Evolutionary conservation across 257 asterid genomes (phyloP).

Genomic region (Nicotiana tomentosiformis): DNA sequence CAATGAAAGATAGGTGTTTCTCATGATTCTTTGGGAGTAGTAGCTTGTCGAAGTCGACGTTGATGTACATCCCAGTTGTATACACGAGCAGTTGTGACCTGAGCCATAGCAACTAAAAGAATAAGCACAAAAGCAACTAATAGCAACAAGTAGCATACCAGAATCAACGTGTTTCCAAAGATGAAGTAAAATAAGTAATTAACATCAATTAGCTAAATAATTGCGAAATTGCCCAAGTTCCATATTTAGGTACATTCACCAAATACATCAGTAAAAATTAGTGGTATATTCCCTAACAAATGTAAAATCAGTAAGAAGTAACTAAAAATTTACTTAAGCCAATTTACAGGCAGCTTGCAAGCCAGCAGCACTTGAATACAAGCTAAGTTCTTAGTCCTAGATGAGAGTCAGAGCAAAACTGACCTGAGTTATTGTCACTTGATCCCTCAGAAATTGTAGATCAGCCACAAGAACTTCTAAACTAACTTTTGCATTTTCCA

Average conservation of each 20-base stretch:
- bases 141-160: neutral
- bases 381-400: neutral
- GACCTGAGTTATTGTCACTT: constrained; percentile 92
- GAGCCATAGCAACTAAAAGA: constrained; percentile 14
- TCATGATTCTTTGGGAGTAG: constrained; percentile 36
- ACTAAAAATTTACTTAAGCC: neutral
- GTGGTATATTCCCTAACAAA: neutral
- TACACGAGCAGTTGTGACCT: constrained; percentile 91
- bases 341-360: neutral
- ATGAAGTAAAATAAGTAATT: neutral
- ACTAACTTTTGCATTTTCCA: constrained; percentile 88
- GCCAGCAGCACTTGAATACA: neutral
- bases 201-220: neutral
- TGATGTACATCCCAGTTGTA: constrained; percentile 97
- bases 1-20: neutral
- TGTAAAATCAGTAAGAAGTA: neutral
- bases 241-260: neutral
- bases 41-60: constrained; percentile 63
- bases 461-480: constrained; percentile 86
- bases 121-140: neutral
- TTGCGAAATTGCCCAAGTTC: neutral
- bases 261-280: neutral
- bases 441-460: constrained; percentile 84
- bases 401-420: neutral
- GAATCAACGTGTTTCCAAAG: neutral